Percentiles rank a stretch among this genome's conserved stretches.
Conservation (phyloP, 805 yeast species). For the Candida pseudoglaebosa region DNA sequence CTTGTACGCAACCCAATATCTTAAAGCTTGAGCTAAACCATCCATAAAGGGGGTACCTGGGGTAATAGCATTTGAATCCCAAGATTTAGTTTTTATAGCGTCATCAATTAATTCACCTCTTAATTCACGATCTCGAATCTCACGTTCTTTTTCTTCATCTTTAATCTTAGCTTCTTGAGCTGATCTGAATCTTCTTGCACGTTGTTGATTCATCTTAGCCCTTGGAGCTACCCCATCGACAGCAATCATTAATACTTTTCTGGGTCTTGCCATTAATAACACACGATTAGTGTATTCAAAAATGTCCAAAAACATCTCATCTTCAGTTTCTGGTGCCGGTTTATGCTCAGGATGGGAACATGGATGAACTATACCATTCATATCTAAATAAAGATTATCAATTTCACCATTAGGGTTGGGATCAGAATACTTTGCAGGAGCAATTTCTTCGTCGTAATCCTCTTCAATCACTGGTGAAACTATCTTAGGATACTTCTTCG, state of each 20-base stretch:
- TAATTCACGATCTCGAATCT: conserved; percentile 53
- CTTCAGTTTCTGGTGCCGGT: conserved; percentile 95
- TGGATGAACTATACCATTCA: conserved; percentile 99
- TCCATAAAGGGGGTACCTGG: conserved; percentile 99
- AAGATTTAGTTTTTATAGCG: conserved; percentile 68
- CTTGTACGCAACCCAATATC: conserved; percentile 92
- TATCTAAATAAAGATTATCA: conserved; percentile 89
- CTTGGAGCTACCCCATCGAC: conserved; percentile 99
- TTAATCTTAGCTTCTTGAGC: conserved; percentile 87
- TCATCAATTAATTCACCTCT: conserved; percentile 76
- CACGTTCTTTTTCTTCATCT: conserved; percentile 63
- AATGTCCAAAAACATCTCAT: conserved; percentile 92
- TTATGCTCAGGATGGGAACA: conserved; percentile 97
- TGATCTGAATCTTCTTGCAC: conserved; percentile 88
- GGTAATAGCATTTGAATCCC: conserved; percentile 97
- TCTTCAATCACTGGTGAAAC: conserved; percentile 87
- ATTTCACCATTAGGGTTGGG: conserved; percentile 95
- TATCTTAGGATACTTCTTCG: conserved; percentile 89
- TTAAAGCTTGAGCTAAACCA: conserved; percentile 70
- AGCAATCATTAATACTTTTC: conserved; percentile 89
- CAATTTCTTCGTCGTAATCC: conserved; percentile 56
- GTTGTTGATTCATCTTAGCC: conserved; percentile 96
- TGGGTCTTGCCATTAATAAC: conserved; percentile 88
- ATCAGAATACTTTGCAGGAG: conserved; percentile 62
- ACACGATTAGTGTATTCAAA: conserved; percentile 92